Evolutionary conservation across 352 stramenopile genomes (phyloP), one percentile per base, ranked within the genome.

Genomic region (Globisporangium middletonii): DNA sequence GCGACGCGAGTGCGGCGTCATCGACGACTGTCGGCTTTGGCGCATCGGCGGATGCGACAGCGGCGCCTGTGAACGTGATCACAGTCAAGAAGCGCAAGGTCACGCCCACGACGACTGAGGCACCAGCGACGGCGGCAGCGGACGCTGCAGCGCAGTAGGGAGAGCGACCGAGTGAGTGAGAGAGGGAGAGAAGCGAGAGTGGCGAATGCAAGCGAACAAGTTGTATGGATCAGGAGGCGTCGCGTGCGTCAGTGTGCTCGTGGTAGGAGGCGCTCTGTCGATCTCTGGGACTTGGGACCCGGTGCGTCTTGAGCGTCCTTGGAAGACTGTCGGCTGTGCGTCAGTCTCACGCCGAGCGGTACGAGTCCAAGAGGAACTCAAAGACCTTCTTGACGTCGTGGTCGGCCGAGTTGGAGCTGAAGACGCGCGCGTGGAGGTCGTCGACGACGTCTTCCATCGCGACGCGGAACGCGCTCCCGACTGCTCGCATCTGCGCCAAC

Each of bases 321-420:
- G 35, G 8, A 8, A 41, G 11, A 41, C 35, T 12, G 4, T 1
- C 35, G 8, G 35, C 13, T 12, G 41, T 46, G 41, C 41, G 11
- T 46, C 41, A 46, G 1, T 46, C 47, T 52, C 23, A 56, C 27
- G 43, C 57, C 63, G 72, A 87, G 59, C 75, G 77, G 53, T 89
- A 92, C 49, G 79, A 88, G 59, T 88, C 77, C 19, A 73, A 69
- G 48, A 92, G 49, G 53, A 82, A 71, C 50, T 89, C 69, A 58
- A 89, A 93, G n/a, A 88, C 76, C 51, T 84, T 87, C 51, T 75
- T 83, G 13, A 76, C 74, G 60, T 93, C 83, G 51, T 73, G 70
- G 57, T 93, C 83, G 43, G 79, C 76, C 18, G 66, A 68, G 37
- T 66, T 65, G 33, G 59, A 66, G 41, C 68, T 73, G 61, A 93